Evolutionary conservation across 23 red algal genomes (phyloP).

Genomic region (Gracilaria domingensis): DNA sequence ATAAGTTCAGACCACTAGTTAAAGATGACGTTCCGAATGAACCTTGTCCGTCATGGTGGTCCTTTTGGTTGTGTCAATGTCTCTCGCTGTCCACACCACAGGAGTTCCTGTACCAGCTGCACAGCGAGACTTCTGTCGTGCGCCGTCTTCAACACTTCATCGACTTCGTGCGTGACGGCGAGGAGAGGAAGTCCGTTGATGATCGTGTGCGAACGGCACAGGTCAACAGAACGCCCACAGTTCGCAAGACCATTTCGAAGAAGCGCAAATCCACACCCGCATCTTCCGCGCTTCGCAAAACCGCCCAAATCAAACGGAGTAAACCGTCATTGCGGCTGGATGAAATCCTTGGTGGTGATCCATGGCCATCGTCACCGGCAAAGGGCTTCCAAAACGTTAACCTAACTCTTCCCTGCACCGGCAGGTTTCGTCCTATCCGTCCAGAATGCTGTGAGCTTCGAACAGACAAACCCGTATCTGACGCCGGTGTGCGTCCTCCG

Average conservation of each 20-base stretch:
- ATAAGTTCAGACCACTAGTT: slow-evolving; percentile 12
- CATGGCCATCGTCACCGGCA: slow-evolving; percentile 42
- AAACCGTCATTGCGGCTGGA: neutral
- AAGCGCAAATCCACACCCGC: neutral
- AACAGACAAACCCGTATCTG: slow-evolving; percentile 1
- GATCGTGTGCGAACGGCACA: neutral
- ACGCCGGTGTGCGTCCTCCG: neutral
- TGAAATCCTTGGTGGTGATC: slow-evolving; percentile 8
- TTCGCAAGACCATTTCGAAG: slow-evolving; percentile 6
- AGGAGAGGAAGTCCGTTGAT: neutral
- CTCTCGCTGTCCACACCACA: slow-evolving; percentile 13
- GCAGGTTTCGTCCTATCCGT: slow-evolving; percentile 18
- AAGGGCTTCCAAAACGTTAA: slow-evolving; percentile 45
- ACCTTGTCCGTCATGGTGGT: slow-evolving; percentile 32
- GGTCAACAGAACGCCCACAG: neutral
- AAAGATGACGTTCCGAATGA: slow-evolving; percentile 23
- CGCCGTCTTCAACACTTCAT: slow-evolving; percentile 17
- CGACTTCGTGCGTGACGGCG: neutral
- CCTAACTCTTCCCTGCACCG: slow-evolving; percentile 10
- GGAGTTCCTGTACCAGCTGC: neutral
- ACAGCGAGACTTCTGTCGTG: slow-evolving; percentile 36
- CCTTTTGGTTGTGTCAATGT: slow-evolving; percentile 29
- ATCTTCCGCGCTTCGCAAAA: neutral
- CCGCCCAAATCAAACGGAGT: neutral
- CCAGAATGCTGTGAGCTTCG: slow-evolving; percentile 3